Evolutionary conservation across 1,139 yeast species (phyloP).

Genomic region (Schwanniomyces etchellsii): DNA sequence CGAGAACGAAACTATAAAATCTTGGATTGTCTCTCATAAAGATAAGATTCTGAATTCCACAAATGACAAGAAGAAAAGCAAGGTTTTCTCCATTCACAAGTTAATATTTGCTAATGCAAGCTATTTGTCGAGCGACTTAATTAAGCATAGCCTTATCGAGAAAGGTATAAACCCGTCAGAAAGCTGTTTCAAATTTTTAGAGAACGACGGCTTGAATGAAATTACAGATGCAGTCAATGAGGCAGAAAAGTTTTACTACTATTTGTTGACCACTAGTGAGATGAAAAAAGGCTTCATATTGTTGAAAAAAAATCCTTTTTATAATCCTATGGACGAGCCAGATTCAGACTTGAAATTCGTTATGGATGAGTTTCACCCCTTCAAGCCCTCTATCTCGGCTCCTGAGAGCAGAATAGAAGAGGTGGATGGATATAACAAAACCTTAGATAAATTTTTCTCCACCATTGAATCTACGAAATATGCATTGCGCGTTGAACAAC

Average conservation of each 20-base stretch:
- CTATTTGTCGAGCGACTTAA: slow-evolving; percentile 72
- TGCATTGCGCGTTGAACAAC: slow-evolving; percentile 67
- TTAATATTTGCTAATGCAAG: slow-evolving; percentile 64
- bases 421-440: slow-evolving; percentile 64
- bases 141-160: slow-evolving; percentile 50
- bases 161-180: slow-evolving; percentile 41
- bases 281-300: slow-evolving; percentile 57
- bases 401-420: slow-evolving; percentile 26
- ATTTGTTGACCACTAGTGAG: slow-evolving; percentile 19
- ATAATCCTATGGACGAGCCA: slow-evolving; percentile 28
- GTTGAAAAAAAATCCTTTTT: slow-evolving; percentile 52
- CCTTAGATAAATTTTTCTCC: slow-evolving; percentile 81
- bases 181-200: slow-evolving; percentile 32
- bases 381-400: slow-evolving; percentile 48
- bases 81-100: slow-evolving; percentile 63
- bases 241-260: slow-evolving; percentile 38
- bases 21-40: slow-evolving; percentile 47
- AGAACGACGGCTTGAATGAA: slow-evolving; percentile 11
- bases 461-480: slow-evolving; percentile 78
- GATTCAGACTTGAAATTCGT: slow-evolving; percentile 41
- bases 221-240: slow-evolving; percentile 17
- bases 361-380: slow-evolving; percentile 86
- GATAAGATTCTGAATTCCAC: slow-evolving; percentile 15
- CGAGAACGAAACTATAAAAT: slow-evolving; percentile 28
- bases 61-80: slow-evolving; percentile 24